These are phyloP conservation scores for Linnemannia exigua DNA, from an alignment of 192 early-diverging fungal genomes.

Conservation along the genomic window DNA sequence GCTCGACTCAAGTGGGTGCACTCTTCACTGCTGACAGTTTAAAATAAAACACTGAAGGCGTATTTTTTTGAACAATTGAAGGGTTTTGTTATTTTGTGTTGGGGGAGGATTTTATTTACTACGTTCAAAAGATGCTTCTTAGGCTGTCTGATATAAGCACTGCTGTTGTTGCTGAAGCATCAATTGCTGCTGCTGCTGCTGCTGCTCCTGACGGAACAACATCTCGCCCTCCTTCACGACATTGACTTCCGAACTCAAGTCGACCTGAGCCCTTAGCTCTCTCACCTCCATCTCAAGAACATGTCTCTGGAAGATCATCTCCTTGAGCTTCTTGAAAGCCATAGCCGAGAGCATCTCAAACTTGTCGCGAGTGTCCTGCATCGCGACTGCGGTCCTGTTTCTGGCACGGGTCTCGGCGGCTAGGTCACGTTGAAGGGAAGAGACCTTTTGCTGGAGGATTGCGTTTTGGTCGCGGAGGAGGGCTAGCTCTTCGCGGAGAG, in stretches of 20 bases:
- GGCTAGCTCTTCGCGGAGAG: neutral
- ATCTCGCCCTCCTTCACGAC: conserved; percentile 34
- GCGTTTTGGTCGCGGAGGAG: conserved; percentile 37
- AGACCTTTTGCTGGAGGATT: conserved; percentile 19
- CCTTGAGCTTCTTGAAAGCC: conserved; percentile 65
- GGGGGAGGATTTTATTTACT: neutral
- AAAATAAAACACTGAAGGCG: neutral
- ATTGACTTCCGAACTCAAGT: conserved; percentile 12
- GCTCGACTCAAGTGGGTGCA: neutral
- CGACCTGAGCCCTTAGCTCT: conserved; percentile 41
- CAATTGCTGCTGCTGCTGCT: conserved; percentile 16
- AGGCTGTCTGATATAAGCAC: neutral
- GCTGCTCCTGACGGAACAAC: conserved; percentile 33
- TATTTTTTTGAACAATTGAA: neutral
- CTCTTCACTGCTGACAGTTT: neutral
- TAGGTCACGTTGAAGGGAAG: conserved; percentile 31
- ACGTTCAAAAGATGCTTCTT: neutral
- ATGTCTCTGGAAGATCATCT: conserved; percentile 57
- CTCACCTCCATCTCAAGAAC: conserved; percentile 47
- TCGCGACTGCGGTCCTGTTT: conserved; percentile 47
- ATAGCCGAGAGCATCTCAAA: conserved; percentile 63
- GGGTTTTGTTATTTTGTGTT: neutral
- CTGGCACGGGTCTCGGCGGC: conserved; percentile 42
- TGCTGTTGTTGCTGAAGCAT: conserved; percentile 21
- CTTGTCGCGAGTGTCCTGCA: conserved; percentile 64